Evolutionary conservation across 805 yeast genomes (phyloP), one percentile per base, ranked within the genome.

Genomic region (Brettanomyces sp.): DNA sequence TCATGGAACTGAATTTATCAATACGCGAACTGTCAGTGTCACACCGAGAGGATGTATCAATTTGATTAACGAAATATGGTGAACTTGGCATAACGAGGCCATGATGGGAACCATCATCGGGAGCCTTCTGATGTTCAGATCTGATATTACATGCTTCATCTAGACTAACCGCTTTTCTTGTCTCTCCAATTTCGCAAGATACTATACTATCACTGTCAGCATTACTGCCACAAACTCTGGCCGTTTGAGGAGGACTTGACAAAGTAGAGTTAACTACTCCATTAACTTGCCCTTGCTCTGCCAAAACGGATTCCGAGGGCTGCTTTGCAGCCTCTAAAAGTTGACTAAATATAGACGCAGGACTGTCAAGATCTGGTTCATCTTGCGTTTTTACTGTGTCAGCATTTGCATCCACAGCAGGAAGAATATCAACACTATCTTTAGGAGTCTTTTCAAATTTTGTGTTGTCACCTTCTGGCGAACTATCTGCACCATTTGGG

Each of bases 381-480:
- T 30, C 22, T 28, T 39, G 42, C 11, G 43, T 30, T 18, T 30
- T 30, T 6, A 49, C 60, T 7, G 66, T 58, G 35, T 58, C 65
- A 0, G 57, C 56, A n/a, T 18, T 39, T 13, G 42, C 34, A 24
- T 39, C 42, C 44, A 57, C 63, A 32, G 43, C 44, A 11, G 58
- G 57, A 5, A 57, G 50, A 3, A 44, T 39, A 39, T 55, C 58
- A 34, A 51, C 51, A 41, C 45, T 53, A 41, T 56, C 60, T 35
- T 52, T 53, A 36, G 66, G 66, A 1, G 66, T 61, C 41, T 56
- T 61, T 5, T 60, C 64, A 41, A 57, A 54, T 44, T 53, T 56
- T 25, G 42, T 46, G 14, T 28, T 42, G 13, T 32, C 34, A 45
- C 6, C 51, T n/a, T 41, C 44, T 50, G 11, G 52, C 36, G 9